Percentiles rank a stretch among this genome's conserved stretches.
phyloP scores from a whole-genome alignment of 2,329 filamentous ascomycete genomes.

The Aspergillus amoenus region DNA sequence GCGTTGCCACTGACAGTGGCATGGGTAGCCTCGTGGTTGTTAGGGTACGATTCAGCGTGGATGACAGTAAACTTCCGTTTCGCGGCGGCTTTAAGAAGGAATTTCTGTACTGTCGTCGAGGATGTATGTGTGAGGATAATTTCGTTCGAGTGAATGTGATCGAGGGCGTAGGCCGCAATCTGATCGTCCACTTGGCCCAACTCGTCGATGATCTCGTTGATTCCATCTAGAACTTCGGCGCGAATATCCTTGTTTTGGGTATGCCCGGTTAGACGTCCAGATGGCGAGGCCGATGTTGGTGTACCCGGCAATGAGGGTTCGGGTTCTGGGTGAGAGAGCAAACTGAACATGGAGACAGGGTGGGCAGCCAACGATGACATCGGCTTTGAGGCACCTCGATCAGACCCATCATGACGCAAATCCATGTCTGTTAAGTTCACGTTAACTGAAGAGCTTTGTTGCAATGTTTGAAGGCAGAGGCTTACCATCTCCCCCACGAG shows the following conservation, averaged over 20 bases:
- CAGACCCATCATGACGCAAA: conserved; percentile 31
- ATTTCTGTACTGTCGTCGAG: conserved; percentile 82
- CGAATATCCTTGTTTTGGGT: conserved; percentile 64
- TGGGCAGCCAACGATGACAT: conserved; percentile 56
- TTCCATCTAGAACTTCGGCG: conserved; percentile 88
- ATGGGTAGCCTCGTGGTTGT: conserved; percentile 65
- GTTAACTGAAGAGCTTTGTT: background rate
- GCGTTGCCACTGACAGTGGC: conserved; percentile 58
- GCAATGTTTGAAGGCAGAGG: background rate
- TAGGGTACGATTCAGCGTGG: conserved; percentile 71
- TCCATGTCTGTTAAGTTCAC: conserved; percentile 24
- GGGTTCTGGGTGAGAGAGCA: conserved; percentile 68
- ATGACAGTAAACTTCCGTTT: conserved; percentile 93
- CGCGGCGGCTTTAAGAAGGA: conserved; percentile 80
- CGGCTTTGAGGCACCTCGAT: conserved; percentile 48
- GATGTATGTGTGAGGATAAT: conserved; percentile 87
- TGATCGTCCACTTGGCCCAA: conserved; percentile 90
- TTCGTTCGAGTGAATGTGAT: conserved; percentile 91
- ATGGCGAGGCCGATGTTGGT: conserved; percentile 36
- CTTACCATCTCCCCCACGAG: conserved; percentile 37
- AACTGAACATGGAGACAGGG: conserved; percentile 79
- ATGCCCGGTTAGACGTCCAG: conserved; percentile 31
- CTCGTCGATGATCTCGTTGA: conserved; percentile 94
- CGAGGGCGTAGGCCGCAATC: conserved; percentile 82
- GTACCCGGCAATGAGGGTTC: conserved; percentile 43